Base-by-base conservation (phyloP, 805 yeast species). In the Wickerhamiella sergipiensis region DNA sequence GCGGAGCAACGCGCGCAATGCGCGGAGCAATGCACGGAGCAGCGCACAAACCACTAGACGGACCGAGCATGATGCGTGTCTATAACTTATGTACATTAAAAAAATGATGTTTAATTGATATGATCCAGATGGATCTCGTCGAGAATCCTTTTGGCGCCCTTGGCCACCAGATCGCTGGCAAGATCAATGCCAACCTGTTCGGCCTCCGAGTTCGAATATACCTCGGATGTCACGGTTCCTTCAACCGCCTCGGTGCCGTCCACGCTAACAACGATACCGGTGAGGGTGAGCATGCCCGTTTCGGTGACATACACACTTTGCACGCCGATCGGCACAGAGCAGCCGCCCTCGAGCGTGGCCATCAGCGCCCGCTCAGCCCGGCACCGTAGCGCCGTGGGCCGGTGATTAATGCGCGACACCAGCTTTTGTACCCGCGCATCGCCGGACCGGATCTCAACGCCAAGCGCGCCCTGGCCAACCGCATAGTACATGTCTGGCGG, bases 401-500 rank as follows among this genome's bases (percentile, higher is more conserved):
- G 65, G 64, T 88, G 81, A 58, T 81, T 81, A 54, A 90, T 78
- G 52, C 77, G 72, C 17, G 73, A 66, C 58, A 94, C 76, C 18
- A 89, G 72, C 50, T 73, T 66, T 58, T 70, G 70, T 67, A 85
- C 77, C 47, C 71, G 69, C 6, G 66, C 61, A 65, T 92, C 95
- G 53, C 74, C 76, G 52, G 75, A 75, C 59, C 94, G 76, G 57
- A 90, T 85, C 69, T 92, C 98, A 24, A 92, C 71, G 18, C 97
- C 98, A 45, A 92, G 68, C 0, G 97, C 97, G 56, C 98, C 98
- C 70, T 92, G 98, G n/a, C 98, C 98, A 45, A 92, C 96, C 1
- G 98, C 96, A 64, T 90, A 85, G 64, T 80, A 83, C 95, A 90
- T 85, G 50, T 82, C 85, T 33, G 85, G 83, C 5, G 80, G 74